phyloP scores from a whole-genome alignment of 129 eudicot species.

The Daucus carota region DH1_v3.0 NC_030383.2:50056501-50057000 shows the following conservation, averaged over 20 bases:
- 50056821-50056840: neutral
- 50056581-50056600: constrained; percentile 16
- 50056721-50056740: neutral
- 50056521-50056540: neutral
- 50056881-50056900: neutral
- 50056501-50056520: neutral
- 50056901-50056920: constrained; percentile 3
- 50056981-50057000: neutral
- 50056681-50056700: constrained; percentile 17
- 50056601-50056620: constrained; percentile 6
- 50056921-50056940: neutral
- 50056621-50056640: constrained; percentile 12
- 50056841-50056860: neutral
- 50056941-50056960: neutral
- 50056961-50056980: neutral
- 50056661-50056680: constrained; percentile 22
- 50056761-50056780: constrained; percentile 2
- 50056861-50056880: constrained; percentile 1
- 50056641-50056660: constrained; percentile 15
- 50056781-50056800: neutral
- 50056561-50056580: neutral
- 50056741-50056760: neutral
- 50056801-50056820: neutral
- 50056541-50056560: constrained; percentile 4
- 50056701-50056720: constrained; percentile 26